A percentile compares a stretch with the other conserved stretches of the same genome.
Evolutionary conservation across 306 rosid species (phyloP).

Genomic region (Gastrolobium bilobum): DNA sequence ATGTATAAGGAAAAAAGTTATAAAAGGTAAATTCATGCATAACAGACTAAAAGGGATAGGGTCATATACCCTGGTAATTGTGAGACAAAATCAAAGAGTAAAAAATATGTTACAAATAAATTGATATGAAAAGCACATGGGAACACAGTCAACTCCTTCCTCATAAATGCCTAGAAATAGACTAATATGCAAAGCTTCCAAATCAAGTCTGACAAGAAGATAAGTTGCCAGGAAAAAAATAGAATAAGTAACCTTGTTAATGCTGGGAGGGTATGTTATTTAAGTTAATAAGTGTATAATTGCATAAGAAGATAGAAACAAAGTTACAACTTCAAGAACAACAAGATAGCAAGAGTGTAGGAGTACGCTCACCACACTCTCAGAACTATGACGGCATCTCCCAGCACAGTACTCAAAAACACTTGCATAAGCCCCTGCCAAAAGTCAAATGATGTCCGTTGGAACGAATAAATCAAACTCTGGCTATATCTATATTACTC

Average conservation of each 20-base stretch:
- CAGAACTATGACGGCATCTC: slow-evolving; percentile 97
- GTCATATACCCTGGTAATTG: slow-evolving; percentile 14
- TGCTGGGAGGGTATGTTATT: slow-evolving; percentile 27
- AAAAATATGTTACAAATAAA: slow-evolving; percentile 7
- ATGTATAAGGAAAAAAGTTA: background rate
- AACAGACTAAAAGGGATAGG: slow-evolving; percentile 13
- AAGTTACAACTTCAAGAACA: slow-evolving; percentile 36
- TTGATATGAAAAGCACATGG: slow-evolving; percentile 20
- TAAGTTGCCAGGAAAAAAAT: slow-evolving; percentile 7
- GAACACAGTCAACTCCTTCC: slow-evolving; percentile 21
- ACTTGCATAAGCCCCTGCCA: slow-evolving; percentile 78
- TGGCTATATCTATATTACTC: background rate
- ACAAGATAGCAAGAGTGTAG: slow-evolving; percentile 29
- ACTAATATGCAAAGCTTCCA: slow-evolving; percentile 36
- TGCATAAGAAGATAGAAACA: background rate
- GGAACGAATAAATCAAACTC: background rate
- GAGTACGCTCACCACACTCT: slow-evolving; percentile 85
- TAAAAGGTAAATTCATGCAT: background rate
- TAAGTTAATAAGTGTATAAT: background rate
- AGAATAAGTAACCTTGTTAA: slow-evolving; percentile 37
- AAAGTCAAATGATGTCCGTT: slow-evolving; percentile 21
- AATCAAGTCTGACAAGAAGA: slow-evolving; percentile 25
- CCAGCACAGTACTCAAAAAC: slow-evolving; percentile 89
- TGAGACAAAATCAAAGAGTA: slow-evolving; percentile 22
- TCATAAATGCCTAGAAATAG: slow-evolving; percentile 14